Evolutionary conservation across 2,329 filamentous ascomycete species (phyloP).

Genomic region (Immersiporthe knoxdaviesiana): DNA sequence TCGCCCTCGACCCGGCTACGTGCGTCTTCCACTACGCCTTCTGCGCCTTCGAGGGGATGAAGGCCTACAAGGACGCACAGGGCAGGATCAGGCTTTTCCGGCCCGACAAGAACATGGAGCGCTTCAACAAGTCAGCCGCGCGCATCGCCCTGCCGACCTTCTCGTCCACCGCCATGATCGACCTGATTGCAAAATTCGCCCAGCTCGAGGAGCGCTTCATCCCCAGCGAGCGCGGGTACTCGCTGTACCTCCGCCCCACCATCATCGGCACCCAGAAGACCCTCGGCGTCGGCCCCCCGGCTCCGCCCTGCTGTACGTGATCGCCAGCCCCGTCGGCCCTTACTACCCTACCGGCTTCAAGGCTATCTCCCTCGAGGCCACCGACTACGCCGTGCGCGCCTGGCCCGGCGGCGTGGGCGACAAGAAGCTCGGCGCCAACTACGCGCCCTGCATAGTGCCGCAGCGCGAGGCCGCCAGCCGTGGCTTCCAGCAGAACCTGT

Average conservation of each 20-base stretch:
- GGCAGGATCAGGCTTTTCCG: slow-evolving; percentile 86
- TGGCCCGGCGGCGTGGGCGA: slow-evolving; percentile 98
- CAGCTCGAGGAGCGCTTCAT: slow-evolving; percentile 88
- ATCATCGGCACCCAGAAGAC: slow-evolving; percentile 97
- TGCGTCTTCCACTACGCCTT: slow-evolving; percentile 99
- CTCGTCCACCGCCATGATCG: slow-evolving; percentile 71
- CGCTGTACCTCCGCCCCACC: slow-evolving; percentile 91
- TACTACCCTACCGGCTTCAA: slow-evolving; percentile 99
- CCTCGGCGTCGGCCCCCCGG: slow-evolving; percentile 89
- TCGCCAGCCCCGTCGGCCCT: slow-evolving; percentile 93
- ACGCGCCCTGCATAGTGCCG: slow-evolving; percentile 97
- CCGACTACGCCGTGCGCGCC: slow-evolving; percentile 92
- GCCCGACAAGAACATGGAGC: slow-evolving; percentile 93
- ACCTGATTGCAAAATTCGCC: slow-evolving; percentile 80
- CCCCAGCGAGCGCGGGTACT: slow-evolving; percentile 84
- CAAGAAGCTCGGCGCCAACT: slow-evolving; percentile 98
- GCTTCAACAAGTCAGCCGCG: slow-evolving; percentile 87
- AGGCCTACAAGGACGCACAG: slow-evolving; percentile 89
- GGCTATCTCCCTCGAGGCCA: slow-evolving; percentile 92
- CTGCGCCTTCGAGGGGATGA: slow-evolving; percentile 98
- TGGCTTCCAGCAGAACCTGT: slow-evolving; percentile 97
- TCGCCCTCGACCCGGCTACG: slow-evolving; percentile 91
- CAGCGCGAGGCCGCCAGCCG: slow-evolving; percentile 89
- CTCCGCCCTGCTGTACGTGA: slow-evolving; percentile 89
- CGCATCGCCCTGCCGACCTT: slow-evolving; percentile 94